These are phyloP conservation scores for Aspergillus vadensis DNA, from an alignment of 2,329 filamentous ascomycete genomes.

Conservation along the genomic window DNA sequence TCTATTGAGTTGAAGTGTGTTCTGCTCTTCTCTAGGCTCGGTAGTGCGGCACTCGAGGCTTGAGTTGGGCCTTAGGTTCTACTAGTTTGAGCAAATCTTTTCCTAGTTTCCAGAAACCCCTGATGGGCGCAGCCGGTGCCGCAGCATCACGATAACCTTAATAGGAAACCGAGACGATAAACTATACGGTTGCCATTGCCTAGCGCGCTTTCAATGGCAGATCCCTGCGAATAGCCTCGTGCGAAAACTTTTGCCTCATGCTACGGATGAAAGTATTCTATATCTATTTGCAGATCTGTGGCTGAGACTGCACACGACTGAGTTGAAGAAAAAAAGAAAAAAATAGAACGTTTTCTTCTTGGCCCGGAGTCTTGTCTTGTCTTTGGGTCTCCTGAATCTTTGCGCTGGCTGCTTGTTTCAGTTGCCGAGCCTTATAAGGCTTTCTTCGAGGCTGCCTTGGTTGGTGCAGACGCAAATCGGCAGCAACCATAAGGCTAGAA, in stretches of 20 bases:
- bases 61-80: not conserved
- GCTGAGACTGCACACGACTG: not conserved
- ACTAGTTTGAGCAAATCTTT: not conserved
- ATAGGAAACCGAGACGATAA: conserved; percentile 8
- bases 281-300: not conserved
- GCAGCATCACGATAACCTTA: conserved; percentile 9
- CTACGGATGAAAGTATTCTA: not conserved
- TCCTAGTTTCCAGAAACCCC: not conserved
- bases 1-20: not conserved
- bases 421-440: not conserved
- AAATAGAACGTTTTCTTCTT: not conserved
- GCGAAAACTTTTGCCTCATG: not conserved
- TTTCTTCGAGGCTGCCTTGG: not conserved
- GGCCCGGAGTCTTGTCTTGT: not conserved
- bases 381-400: not conserved
- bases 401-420: not conserved
- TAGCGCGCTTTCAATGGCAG: not conserved
- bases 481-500: not conserved
- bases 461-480: not conserved
- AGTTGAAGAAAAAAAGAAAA: not conserved
- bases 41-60: not conserved
- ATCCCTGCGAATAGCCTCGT: not conserved
- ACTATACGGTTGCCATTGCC: not conserved
- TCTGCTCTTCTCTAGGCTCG: not conserved
- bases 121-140: not conserved